These are phyloP conservation scores for Prillingera fragicola DNA, from an alignment of 1,284 basidiomycete genomes.

Conservation along the genomic window DNA sequence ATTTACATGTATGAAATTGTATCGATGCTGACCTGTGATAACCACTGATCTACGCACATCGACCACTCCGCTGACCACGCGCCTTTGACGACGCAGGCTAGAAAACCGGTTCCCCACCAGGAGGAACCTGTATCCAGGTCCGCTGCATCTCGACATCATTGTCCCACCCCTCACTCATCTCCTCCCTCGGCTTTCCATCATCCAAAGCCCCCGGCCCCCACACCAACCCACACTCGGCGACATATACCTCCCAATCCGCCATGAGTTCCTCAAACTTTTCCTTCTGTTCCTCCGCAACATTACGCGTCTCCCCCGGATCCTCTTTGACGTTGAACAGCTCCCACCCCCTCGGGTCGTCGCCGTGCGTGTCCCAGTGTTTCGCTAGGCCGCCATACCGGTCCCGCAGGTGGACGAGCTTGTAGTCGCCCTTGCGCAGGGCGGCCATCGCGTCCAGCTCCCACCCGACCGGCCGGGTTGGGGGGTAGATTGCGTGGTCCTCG, in stretches of 20 bases:
- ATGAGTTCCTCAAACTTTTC: constrained; percentile 24
- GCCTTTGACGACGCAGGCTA: neutral
- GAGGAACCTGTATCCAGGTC: neutral
- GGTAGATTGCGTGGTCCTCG: constrained; percentile 6
- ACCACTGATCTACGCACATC: too few relatives aligned
- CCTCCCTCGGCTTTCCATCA: neutral
- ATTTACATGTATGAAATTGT: too few relatives aligned
- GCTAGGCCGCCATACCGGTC: too few relatives aligned
- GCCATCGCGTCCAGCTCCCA: constrained; percentile 14
- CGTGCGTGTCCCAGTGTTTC: constrained; percentile 1
- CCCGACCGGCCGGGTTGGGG: constrained; percentile 1
- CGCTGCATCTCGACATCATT: constrained; percentile 8
- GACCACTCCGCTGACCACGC: too few relatives aligned
- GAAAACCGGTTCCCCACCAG: neutral
- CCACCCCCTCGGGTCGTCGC: constrained; percentile 20
- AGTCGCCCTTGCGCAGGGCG: constrained; percentile 29
- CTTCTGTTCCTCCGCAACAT: constrained; percentile 16
- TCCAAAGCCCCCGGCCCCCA: constrained; percentile 12
- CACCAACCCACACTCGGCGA: constrained; percentile 9
- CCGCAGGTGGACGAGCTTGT: constrained; percentile 29
- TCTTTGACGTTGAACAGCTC: constrained; percentile 28
- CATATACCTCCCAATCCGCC: constrained; percentile 16
- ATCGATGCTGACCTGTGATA: too few relatives aligned
- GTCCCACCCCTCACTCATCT: constrained; percentile 3
- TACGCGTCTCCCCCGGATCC: constrained; percentile 31